Base-by-base conservation (phyloP, 768 basidiomycete species). In the Trametes maxima region DNA sequence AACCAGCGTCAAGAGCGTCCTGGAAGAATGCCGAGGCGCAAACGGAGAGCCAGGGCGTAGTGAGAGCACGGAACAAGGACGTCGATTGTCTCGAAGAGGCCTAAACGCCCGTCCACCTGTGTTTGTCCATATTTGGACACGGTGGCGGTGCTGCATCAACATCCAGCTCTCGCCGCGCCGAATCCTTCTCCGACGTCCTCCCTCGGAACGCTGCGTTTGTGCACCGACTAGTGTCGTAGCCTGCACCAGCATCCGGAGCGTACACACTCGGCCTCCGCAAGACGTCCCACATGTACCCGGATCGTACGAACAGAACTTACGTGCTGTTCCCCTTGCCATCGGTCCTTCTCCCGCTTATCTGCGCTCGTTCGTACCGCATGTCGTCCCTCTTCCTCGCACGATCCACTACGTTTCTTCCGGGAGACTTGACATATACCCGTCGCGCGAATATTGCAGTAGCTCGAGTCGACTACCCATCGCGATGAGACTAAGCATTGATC, bases 81-180 rank as follows among this genome's bases (percentile, higher is more conserved):
- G 51, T 54, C 59, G 59, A 54, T 54, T 60, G 59, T 60, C 59
- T 58, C 59, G 52, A 54, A 61, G 60, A 51, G 33, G 2, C 33
- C 28, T 61, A 61, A 50, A 51, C 60, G 60, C 60, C 40, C 54
- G 24, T 42, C 60, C 54, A 55, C 47, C 35, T 61, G 45, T 56
- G 48, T 61, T 61, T 61, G 60, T 14, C 36, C 48, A 13, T 61
- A 36, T 61, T 61, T 61, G 60, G 42, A 5, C 3, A 17, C 13
- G 19, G 60, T 61, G 54, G 60, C 60, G 48, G 39, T 61, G 60
- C 13, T 47, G 11, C 54, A 61, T 50, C 54, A 55, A 25, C 59
- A 48, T 48, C 33, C 47, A 11, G 53, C 53, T 54, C 22, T 42
- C 54, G 40, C 51, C 60, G 48, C 54, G 42, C 60, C 52, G 51